Percentiles rank a stretch among this genome's conserved stretches.
phyloP scores from a whole-genome alignment of 805 yeast species.

The Saturnispora gosingensis region DNA sequence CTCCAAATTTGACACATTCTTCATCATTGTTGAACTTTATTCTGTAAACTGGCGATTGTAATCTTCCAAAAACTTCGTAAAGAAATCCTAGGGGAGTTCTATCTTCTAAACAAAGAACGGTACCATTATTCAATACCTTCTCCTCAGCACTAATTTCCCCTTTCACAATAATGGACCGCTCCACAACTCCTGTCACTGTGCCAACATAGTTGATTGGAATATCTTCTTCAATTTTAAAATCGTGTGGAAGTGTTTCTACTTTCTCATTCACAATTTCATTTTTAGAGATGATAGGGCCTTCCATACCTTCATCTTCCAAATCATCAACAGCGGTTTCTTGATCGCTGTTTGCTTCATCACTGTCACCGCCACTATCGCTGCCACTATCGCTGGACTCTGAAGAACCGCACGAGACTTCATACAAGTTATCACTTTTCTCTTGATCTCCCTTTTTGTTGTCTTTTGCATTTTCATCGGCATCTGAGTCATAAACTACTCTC shows the following conservation, averaged over 20 bases:
- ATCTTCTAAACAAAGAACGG: constrained; percentile 71
- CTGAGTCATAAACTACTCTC: constrained; percentile 17
- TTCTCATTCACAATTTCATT: constrained; percentile 66
- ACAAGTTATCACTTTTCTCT: constrained; percentile 5
- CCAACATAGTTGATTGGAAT: constrained; percentile 73
- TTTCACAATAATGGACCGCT: constrained; percentile 59
- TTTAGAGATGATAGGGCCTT: constrained; percentile 61
- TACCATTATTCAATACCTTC: constrained; percentile 69
- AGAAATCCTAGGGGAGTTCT: constrained; percentile 63
- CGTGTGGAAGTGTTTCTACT: constrained; percentile 60
- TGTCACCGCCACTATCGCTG: constrained; percentile 17
- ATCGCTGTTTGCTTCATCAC: constrained; percentile 18
- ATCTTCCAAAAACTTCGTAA: constrained; percentile 83
- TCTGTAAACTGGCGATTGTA: constrained; percentile 73
- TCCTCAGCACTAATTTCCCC: constrained; percentile 77
- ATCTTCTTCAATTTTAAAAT: constrained; percentile 44
- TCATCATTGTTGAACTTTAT: constrained; percentile 53
- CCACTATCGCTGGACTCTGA: constrained; percentile 20
- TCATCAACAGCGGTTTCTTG: constrained; percentile 20
- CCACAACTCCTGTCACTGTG: constrained; percentile 55
- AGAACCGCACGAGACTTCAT: constrained; percentile 11
- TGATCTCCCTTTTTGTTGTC: constrained; percentile 8
- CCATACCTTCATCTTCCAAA: constrained; percentile 32
- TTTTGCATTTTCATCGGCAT: constrained; percentile 12
- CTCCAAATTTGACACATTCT: constrained; percentile 38